Evolutionary conservation across 352 stramenopile species (phyloP).

Genomic region (Blastocystis sp.): DNA sequence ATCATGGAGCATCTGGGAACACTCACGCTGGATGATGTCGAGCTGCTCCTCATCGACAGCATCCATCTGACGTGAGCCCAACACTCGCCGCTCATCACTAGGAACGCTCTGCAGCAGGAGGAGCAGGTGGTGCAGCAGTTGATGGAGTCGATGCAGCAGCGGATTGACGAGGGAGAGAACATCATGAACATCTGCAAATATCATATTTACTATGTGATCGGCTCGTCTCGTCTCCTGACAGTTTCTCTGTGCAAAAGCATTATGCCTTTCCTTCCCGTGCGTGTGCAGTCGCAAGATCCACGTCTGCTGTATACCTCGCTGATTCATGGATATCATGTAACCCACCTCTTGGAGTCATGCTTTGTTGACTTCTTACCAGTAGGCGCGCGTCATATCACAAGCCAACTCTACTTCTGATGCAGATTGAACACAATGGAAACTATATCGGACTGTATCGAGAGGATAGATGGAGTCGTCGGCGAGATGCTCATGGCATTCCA

Average conservation of each 20-base stretch:
- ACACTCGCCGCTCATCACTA: neutral
- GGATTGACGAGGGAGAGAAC: conserved; percentile 44
- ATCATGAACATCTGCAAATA: conserved; percentile 57
- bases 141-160: conserved; percentile 23
- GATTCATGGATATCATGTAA: conserved; percentile 39
- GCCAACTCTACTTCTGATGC: conserved; percentile 24
- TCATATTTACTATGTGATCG: conserved; percentile 46
- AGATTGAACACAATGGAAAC: conserved; percentile 40
- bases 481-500: neutral
- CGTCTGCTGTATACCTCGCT: conserved; percentile 15
- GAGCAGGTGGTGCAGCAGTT: neutral
- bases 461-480: neutral
- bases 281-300: conserved; percentile 44
- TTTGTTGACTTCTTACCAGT: neutral
- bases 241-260: neutral
- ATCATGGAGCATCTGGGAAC: neutral
- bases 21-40: neutral
- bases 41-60: neutral
- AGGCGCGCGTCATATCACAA: neutral
- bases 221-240: neutral
- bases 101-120: neutral
- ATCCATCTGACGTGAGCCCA: neutral
- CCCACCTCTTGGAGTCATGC: conserved; percentile 3
- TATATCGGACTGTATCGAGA: conserved; percentile 43
- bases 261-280: conserved; percentile 6